Base-by-base conservation (phyloP, 441 rosid genomes). In the Cnidoscolus chayamansa region DNA sequence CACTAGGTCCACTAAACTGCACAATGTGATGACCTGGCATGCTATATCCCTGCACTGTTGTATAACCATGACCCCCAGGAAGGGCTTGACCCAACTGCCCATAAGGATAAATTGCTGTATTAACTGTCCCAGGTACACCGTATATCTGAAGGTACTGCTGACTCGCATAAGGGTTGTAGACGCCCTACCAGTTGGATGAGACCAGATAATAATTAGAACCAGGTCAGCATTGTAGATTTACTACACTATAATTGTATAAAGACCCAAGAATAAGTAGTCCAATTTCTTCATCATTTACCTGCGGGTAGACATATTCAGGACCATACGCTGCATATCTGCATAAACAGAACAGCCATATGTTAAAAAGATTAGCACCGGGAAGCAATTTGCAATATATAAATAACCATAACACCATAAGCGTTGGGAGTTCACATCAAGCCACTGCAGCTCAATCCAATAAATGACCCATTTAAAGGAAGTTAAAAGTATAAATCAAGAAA, bases 121-220 rank as follows among this genome's bases (percentile, higher is more conserved):
- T 86, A 59, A 82, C 84, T 43, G 87, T 68, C 72, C 90, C 93
- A 13, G 92, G 96, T 47, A 86, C 84, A 78, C 97, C 97, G 72
- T 91, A 91, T 40, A 91, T 74, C 78, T 86, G 98, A 85, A 93
- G 87, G 85, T 93, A 91, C 76, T 89, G 98, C 80, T 91, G 99
- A 17, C 85, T 89, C 71, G 81, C 68, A 75, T 95, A 91, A 58
- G 97, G 95, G 76, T 84, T 91, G 86, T 91, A 93, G 30, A 81
- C 72, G 61, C 96, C 95, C 98, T 95, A 70, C 31, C 43, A 79
- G 59, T 66, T 66, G 12, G 30, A 82, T 50, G 71, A 77, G 17
- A 77, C 64, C 49, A 66, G 7, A 17, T 37, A 25, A 57, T 30
- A 67, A 20, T 71, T 56, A 67, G 43, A 35, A 68, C 50, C 54